These are phyloP conservation scores for Linnemannia elongata DNA, from an alignment of 192 early-diverging fungal genomes.

Conservation along the genomic window DNA sequence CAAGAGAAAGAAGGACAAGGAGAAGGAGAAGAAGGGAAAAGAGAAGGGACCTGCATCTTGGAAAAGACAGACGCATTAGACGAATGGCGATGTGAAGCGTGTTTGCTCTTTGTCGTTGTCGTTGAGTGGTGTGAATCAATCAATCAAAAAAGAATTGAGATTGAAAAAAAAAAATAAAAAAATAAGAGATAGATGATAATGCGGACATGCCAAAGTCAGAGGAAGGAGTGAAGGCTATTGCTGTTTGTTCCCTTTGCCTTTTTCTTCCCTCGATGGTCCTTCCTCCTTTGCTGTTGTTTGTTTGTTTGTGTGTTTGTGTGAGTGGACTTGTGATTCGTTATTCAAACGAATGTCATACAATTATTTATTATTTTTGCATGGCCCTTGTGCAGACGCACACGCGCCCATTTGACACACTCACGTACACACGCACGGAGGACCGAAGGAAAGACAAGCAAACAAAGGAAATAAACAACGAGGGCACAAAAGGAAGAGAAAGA, in stretches of 20 bases:
- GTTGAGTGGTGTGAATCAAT: slow-evolving; percentile 1
- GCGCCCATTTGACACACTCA: slow-evolving; percentile 9
- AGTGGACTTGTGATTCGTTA: slow-evolving; percentile 20
- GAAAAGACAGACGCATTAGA: not conserved
- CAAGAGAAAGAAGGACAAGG: not conserved
- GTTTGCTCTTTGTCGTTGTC: not conserved
- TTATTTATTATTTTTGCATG: slow-evolving; percentile 3
- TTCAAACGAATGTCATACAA: not conserved
- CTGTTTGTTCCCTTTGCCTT: too few relatives aligned
- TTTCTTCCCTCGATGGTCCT: not conserved
- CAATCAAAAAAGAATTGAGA: not conserved
- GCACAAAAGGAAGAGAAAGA: too few relatives aligned
- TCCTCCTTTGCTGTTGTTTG: not conserved
- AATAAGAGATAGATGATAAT: not conserved
- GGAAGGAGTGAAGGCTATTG: too few relatives aligned
- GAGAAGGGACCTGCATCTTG: slow-evolving; percentile 2
- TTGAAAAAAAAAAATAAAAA: not conserved
- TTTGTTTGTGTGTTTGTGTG: not conserved
- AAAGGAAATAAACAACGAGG: too few relatives aligned
- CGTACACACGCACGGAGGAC: not conserved
- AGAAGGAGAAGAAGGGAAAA: not conserved
- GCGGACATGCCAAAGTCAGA: not conserved
- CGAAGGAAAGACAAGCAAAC: not conserved
- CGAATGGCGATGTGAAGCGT: not conserved
- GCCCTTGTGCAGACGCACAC: not conserved